A percentile compares a stretch with the other conserved stretches of the same genome.
Evolutionary conservation across 2,329 filamentous ascomycete species (phyloP).

Genomic region (Akanthomyces dipterigenus): DNA sequence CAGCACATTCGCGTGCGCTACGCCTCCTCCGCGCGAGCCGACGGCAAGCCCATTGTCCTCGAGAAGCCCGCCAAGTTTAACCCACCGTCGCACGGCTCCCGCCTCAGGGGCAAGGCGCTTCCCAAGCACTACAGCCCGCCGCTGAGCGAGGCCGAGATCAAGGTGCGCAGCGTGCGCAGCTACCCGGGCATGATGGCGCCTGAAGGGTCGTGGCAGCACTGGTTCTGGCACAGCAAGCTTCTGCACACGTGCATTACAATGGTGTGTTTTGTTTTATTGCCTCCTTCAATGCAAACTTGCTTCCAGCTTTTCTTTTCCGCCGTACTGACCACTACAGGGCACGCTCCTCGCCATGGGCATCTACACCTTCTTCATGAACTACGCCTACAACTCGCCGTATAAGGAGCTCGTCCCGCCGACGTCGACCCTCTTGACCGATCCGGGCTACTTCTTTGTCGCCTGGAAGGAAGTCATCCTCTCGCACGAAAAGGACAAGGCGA

Average conservation of each 20-base stretch:
- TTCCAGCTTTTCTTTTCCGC: not conserved
- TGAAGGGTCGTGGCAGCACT: conserved; percentile 72
- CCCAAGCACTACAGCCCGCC: conserved; percentile 70
- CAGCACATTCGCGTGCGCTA: conserved; percentile 31
- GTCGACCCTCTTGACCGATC: conserved; percentile 62
- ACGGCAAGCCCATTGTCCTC: conserved; percentile 56
- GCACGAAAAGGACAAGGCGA: conserved; percentile 65
- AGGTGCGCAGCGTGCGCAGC: conserved; percentile 59
- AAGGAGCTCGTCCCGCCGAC: conserved; percentile 68
- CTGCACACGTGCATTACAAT: conserved; percentile 81
- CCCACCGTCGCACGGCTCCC: conserved; percentile 79
- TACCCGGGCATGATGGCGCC: conserved; percentile 91
- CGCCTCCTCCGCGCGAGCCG: not conserved
- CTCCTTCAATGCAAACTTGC: not conserved
- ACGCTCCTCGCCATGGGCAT: conserved; percentile 63
- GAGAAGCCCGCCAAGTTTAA: conserved; percentile 86
- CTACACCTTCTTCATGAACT: conserved; percentile 71
- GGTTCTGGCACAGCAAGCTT: conserved; percentile 69
- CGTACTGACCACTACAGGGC: conserved; percentile 33
- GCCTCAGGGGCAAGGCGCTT: conserved; percentile 46
- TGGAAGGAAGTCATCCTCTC: conserved; percentile 68
- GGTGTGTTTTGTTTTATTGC: conserved; percentile 41
- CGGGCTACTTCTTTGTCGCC: conserved; percentile 57
- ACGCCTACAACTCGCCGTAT: conserved; percentile 72
- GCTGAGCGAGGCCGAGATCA: conserved; percentile 57